Conservation (phyloP, 208 protist species). For the Trypanosoma conorhini region DNA sequence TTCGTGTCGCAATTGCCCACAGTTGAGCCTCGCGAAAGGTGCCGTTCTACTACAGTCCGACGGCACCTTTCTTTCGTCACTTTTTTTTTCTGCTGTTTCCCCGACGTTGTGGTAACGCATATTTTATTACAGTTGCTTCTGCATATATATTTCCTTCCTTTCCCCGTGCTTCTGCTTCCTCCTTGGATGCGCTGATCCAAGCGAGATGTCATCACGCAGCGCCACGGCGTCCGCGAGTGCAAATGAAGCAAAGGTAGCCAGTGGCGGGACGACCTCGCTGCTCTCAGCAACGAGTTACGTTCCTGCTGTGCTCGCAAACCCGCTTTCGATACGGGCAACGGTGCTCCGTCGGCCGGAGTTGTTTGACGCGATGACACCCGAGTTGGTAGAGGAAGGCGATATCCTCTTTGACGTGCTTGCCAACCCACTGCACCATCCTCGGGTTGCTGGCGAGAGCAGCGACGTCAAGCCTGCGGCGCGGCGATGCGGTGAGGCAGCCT, state of each 20-base stretch:
- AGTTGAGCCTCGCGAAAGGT: not conserved
- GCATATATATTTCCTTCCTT: not conserved
- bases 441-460: not conserved
- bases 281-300: conserved; percentile 27
- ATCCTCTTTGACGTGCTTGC: conserved; percentile 62
- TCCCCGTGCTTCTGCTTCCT: not conserved
- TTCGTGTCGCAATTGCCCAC: not conserved
- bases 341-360: conserved; percentile 54
- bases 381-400: conserved; percentile 67
- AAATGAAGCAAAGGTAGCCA: conserved; percentile 4
- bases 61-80: not conserved
- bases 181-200: not conserved
- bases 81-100: not conserved
- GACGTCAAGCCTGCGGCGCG: not conserved
- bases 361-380: conserved; percentile 28
- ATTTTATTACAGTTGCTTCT: not conserved
- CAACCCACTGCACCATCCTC: conserved; percentile 27
- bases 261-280: not conserved
- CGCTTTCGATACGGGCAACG: conserved; percentile 55
- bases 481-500: conserved; percentile 12
- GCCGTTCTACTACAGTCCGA: not conserved
- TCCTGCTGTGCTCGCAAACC: conserved; percentile 43
- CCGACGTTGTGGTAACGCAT: not conserved
- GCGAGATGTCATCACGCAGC: conserved; percentile 3
- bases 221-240: not conserved